Base-by-base conservation (phyloP, 225 moss, liverwort and hornwort genomes). In the Sphagnum tenellum region DNA sequence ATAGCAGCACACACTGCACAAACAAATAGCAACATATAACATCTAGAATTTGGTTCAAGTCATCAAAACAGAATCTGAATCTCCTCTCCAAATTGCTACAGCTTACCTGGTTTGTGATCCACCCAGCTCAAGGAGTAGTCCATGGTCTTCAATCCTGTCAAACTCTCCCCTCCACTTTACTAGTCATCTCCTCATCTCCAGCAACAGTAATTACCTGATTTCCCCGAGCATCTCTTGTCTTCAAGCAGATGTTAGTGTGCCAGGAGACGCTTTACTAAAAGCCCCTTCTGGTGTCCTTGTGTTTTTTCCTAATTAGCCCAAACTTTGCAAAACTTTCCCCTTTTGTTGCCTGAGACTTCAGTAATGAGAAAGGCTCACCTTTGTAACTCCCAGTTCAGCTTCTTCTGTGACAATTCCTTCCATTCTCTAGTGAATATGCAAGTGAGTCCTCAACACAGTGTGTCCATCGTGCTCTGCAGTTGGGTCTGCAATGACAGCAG, bases 401-500 rank as follows among this genome's bases (percentile, higher is more conserved):
- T 61, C 60, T 71, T 69, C 10, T 76, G 69, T 53, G 79, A 64
- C 11, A 48, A 58, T 65, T 66, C 71, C 3, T 67, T 74, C 55
- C 29, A 29, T 29, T 29, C 65, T 75, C 67, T 83, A 74, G 55
- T 72, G 76, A 12, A 52, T 56, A 67, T 47, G 58, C 3, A 79
- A 55, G 59, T 76, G 74, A 48, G 59, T 65, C 14, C 66, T 72
- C 69, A 79, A 71, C 47, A 48, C 48, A 62, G 29, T 57, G 76
- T 54, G 48, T 71, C 57, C 6, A 66, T 72, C 1, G 79, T 79
- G 60, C 72, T 62, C 7, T 74, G 55, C n/a, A 79, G 74, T 48
- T 79, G 79, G 55, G 63, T 76, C 64, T 70, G 69, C 76, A 79
- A 74, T 76, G 65, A 68, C 65, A 3, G 71, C 69, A 60, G 73